These are phyloP conservation scores for Coniosporium apollinis DNA, from an alignment of 495 filamentous ascomycete genomes.

Conservation along the genomic window DNA sequence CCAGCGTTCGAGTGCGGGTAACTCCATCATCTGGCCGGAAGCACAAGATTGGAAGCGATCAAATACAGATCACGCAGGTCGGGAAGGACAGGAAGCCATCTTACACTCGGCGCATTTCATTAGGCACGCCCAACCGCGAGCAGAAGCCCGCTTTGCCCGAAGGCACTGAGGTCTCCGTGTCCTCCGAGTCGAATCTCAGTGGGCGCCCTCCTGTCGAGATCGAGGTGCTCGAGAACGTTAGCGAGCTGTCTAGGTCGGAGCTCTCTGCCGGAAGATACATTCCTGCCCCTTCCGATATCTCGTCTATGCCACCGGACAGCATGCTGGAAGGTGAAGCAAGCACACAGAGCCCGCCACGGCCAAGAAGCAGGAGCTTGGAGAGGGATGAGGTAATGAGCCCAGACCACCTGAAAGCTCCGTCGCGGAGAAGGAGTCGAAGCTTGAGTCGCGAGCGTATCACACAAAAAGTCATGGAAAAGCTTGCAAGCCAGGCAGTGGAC, in stretches of 20 bases:
- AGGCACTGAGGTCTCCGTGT: conserved; percentile 44
- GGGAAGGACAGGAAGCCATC: conserved; percentile 47
- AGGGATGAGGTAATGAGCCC: conserved; percentile 25
- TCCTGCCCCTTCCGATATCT: conserved; percentile 60
- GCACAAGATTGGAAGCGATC: conserved; percentile 42
- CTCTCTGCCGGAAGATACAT: conserved; percentile 39
- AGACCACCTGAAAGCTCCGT: conserved; percentile 48
- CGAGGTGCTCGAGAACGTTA: conserved; percentile 48
- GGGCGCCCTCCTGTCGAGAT: conserved; percentile 63
- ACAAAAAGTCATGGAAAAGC: conserved; percentile 53
- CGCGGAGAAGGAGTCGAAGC: conserved; percentile 50
- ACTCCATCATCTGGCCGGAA: conserved; percentile 57
- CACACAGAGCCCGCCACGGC: conserved; percentile 25
- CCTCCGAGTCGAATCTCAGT: conserved; percentile 57
- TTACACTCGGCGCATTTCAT: conserved; percentile 46
- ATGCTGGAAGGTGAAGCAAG: conserved; percentile 51
- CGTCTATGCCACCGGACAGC: conserved; percentile 77
- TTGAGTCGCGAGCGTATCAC: conserved; percentile 57
- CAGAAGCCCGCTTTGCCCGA: conserved; percentile 30
- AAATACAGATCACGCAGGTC: conserved; percentile 68
- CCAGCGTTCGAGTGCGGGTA: conserved; percentile 88
- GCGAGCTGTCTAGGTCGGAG: conserved; percentile 36
- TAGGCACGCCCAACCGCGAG: conserved; percentile 35
- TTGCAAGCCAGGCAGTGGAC: conserved; percentile 28
- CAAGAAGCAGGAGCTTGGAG: conserved; percentile 41